phyloP scores from a whole-genome alignment of 306 rosid species.

The Quillaja saponaria region DNA sequence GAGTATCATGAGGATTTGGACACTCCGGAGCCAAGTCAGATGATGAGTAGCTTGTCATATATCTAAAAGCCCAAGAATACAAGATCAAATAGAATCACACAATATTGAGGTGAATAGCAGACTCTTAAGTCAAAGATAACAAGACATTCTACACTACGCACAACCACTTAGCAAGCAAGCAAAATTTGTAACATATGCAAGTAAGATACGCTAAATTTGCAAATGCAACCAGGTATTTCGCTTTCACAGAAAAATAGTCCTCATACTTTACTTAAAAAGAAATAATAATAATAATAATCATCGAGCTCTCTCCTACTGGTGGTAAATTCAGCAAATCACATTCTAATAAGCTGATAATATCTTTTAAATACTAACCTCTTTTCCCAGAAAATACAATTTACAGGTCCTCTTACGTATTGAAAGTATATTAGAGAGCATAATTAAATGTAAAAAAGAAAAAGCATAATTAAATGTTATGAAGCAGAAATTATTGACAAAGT shows the following conservation, averaged over 20 bases:
- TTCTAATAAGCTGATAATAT: no score
- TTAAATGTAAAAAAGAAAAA: no score
- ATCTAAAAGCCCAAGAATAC: constrained; percentile 50
- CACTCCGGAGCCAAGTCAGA: constrained; percentile 92
- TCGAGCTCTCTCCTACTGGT: no score
- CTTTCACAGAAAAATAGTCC: constrained; percentile 11
- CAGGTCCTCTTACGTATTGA: no score
- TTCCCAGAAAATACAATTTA: no score
- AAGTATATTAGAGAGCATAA: no score
- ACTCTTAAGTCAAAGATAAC: constrained; percentile 9
- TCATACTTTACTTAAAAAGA: no score
- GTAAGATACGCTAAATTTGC: neutral
- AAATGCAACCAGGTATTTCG: constrained; percentile 14
- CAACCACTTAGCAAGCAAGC: constrained; percentile 22
- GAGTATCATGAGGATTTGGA: constrained; percentile 69
- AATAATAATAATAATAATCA: no score
- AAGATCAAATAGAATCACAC: constrained; percentile 18
- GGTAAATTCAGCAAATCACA: no score
- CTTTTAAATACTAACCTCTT: no score
- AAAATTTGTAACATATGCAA: constrained; percentile 15
- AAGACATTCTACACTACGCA: constrained; percentile 4
- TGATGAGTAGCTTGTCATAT: constrained; percentile 70
- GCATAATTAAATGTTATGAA: no score
- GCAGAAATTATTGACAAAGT: no score
- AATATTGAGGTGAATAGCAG: neutral